phyloP scores from a whole-genome alignment of 768 basidiomycete genomes.

The Leucosporidium yakuticum region DNA sequence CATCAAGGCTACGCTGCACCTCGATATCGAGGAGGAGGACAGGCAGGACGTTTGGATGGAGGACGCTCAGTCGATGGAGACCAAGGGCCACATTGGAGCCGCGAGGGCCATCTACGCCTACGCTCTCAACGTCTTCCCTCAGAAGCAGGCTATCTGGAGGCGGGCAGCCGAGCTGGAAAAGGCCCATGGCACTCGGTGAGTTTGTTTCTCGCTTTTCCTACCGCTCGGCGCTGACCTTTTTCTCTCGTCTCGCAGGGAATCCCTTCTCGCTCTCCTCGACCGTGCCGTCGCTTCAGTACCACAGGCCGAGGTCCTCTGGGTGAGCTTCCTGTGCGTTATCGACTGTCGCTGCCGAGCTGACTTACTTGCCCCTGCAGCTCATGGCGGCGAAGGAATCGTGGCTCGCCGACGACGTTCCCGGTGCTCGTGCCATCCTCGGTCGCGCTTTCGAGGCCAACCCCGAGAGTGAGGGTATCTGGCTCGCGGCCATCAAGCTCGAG shows the following conservation, averaged over 20 bases:
- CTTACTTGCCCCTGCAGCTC: constrained; percentile 44
- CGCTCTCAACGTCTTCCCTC: constrained; percentile 83
- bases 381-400: constrained; percentile 99
- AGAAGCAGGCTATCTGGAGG: constrained; percentile 76
- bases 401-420: constrained; percentile 78
- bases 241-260: constrained; percentile 51
- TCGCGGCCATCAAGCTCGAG: constrained; percentile 94
- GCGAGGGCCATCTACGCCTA: constrained; percentile 85
- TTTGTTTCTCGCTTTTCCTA: constrained; percentile 1
- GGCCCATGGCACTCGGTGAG: constrained; percentile 71
- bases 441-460: constrained; percentile 89
- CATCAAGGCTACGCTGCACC: constrained; percentile 83
- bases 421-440: constrained; percentile 82
- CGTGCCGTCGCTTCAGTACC: constrained; percentile 86
- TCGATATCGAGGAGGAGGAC: constrained; percentile 95
- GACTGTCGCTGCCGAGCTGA: not conserved
- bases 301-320: constrained; percentile 90
- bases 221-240: not conserved
- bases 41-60: constrained; percentile 80
- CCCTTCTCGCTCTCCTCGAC: constrained; percentile 70
- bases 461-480: constrained; percentile 94
- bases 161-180: constrained; percentile 91
- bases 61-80: constrained; percentile 78
- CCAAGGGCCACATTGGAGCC: constrained; percentile 67
- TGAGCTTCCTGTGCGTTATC: not conserved